Evolutionary conservation across 768 basidiomycete genomes (phyloP).

Genomic region (Leucosporidium yakuticum): DNA sequence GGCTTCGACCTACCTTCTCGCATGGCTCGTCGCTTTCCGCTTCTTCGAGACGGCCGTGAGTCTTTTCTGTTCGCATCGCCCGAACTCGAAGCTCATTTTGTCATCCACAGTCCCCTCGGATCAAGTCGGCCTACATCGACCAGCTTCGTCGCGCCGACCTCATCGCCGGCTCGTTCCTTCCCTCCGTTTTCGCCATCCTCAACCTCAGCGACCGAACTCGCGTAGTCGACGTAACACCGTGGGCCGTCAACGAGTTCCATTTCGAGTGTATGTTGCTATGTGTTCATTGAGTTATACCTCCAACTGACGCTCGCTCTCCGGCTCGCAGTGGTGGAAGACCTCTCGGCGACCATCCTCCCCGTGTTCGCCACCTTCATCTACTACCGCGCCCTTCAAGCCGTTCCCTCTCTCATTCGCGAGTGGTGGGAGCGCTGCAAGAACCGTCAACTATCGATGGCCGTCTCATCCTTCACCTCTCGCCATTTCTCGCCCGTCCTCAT

Average conservation of each 20-base stretch:
- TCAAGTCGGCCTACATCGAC: slow-evolving; percentile 76
- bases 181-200: slow-evolving; percentile 62
- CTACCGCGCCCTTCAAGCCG: slow-evolving; percentile 72
- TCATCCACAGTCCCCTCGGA: slow-evolving; percentile 66
- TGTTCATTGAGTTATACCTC: not conserved
- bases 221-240: slow-evolving; percentile 72
- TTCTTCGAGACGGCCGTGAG: slow-evolving; percentile 24
- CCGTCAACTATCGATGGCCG: slow-evolving; percentile 69
- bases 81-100: not conserved
- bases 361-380: slow-evolving; percentile 80
- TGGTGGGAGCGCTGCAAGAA: slow-evolving; percentile 88
- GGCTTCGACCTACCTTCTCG: slow-evolving; percentile 24
- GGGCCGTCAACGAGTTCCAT: slow-evolving; percentile 78
- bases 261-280: slow-evolving; percentile 55
- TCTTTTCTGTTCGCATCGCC: not conserved
- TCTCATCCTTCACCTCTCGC: slow-evolving; percentile 70
- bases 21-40: slow-evolving; percentile 25
- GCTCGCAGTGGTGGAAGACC: slow-evolving; percentile 48
- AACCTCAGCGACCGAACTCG: slow-evolving; percentile 60
- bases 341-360: slow-evolving; percentile 54
- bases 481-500: slow-evolving; percentile 88
- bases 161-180: slow-evolving; percentile 62
- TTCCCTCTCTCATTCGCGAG: slow-evolving; percentile 75
- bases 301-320: not conserved
- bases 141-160: slow-evolving; percentile 68